A percentile compares a stretch with the other conserved stretches of the same genome.
These are phyloP conservation scores for Diospyros lotus DNA, from an alignment of 148 eudicot species.

Conservation along the genomic window DNA sequence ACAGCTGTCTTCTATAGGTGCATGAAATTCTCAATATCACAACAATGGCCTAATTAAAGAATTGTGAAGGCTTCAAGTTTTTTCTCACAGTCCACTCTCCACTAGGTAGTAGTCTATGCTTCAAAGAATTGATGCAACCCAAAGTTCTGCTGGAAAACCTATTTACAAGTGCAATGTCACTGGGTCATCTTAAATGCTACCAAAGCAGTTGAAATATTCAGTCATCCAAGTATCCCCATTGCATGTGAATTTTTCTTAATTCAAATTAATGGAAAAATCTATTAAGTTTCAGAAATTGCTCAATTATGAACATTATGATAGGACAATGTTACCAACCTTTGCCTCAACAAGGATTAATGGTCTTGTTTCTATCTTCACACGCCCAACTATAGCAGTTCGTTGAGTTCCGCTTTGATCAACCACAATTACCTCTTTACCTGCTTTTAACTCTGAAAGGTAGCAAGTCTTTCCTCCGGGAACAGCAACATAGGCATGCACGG, in stretches of 20 bases:
- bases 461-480: conserved; percentile 85
- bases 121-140: not conserved
- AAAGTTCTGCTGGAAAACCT: conserved; percentile 1
- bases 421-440: conserved; percentile 80
- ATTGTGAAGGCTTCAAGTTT: not conserved
- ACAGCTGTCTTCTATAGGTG: not conserved
- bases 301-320: not conserved
- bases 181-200: not conserved
- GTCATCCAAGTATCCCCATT: not conserved
- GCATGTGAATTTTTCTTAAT: not conserved
- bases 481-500: conserved; percentile 94
- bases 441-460: conserved; percentile 83
- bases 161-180: not conserved
- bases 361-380: conserved; percentile 86
- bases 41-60: no score
- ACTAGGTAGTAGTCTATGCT: not conserved
- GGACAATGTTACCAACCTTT: conserved; percentile 40
- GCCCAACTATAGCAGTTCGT: conserved; percentile 79
- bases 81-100: not conserved
- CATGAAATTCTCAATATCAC: no score
- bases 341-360: conserved; percentile 81
- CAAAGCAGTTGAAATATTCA: not conserved
- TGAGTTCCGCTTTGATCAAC: conserved; percentile 70
- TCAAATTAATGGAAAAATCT: not conserved
- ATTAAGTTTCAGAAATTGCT: not conserved